Conservation (phyloP, 2,329 filamentous ascomycete species). For the Grosmannia huntii region DNA sequence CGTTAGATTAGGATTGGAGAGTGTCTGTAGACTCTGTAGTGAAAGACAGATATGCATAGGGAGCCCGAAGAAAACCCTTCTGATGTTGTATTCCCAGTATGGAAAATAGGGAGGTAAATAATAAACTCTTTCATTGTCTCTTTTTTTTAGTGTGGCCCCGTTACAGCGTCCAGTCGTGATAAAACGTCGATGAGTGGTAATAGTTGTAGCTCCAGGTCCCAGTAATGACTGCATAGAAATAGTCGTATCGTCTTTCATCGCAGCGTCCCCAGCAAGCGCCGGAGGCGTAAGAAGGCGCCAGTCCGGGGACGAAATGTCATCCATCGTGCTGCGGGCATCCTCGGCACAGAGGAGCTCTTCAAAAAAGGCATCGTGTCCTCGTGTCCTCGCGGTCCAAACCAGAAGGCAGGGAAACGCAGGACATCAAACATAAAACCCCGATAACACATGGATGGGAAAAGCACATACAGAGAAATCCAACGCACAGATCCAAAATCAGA, state of each 20-base stretch:
- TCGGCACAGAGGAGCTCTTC: slow-evolving; percentile 1
- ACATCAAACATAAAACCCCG: not conserved
- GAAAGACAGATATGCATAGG: not conserved
- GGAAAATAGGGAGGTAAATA: not conserved
- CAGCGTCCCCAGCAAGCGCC: not conserved
- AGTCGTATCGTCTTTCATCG: slow-evolving; percentile 6
- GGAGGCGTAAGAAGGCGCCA: not conserved
- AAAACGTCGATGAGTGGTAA: slow-evolving; percentile 6
- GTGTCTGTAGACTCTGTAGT: not conserved
- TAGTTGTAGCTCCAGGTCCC: not conserved
- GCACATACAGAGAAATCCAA: not conserved
- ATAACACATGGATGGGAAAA: not conserved
- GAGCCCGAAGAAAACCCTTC: not conserved
- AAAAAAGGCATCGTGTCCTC: slow-evolving; percentile 1
- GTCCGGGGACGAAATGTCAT: not conserved
- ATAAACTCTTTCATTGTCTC: slow-evolving; percentile 2
- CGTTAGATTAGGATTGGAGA: not conserved
- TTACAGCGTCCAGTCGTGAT: slow-evolving; percentile 9
- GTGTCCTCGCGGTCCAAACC: not conserved
- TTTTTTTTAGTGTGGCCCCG: slow-evolving; percentile 4
- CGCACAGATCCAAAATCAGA: not conserved
- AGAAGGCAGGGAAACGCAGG: not conserved
- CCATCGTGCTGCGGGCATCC: slow-evolving; percentile 1
- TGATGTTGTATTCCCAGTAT: not conserved
- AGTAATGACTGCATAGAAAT: slow-evolving; percentile 1